phyloP scores from a whole-genome alignment of 345 rosid genomes.

The Nasturtium officinale region DNA sequence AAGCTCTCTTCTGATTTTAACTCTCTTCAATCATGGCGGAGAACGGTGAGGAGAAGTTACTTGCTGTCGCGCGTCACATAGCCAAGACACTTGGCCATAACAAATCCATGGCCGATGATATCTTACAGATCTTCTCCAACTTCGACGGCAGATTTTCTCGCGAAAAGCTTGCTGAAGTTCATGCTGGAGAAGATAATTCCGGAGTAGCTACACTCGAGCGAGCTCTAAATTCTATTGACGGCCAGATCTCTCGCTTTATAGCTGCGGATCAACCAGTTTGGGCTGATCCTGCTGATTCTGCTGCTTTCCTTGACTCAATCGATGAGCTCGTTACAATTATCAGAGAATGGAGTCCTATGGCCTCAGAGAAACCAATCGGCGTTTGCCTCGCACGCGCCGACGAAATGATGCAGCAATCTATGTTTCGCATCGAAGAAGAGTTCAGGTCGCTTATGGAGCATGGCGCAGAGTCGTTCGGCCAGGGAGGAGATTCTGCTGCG shows the following conservation, averaged over 20 bases:
- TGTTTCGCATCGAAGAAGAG: conserved; percentile 83
- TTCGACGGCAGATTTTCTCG: conserved; percentile 91
- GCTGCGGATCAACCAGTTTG: conserved; percentile 70
- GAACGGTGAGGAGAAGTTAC: conserved; percentile 89
- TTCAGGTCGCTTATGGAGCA: conserved; percentile 76
- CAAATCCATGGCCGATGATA: conserved; percentile 82
- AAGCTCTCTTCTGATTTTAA: conserved; percentile 21
- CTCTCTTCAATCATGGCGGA: conserved; percentile 45
- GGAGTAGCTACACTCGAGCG: conserved; percentile 56
- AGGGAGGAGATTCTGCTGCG: conserved; percentile 39
- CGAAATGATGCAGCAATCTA: conserved; percentile 74
- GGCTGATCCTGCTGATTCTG: conserved; percentile 78
- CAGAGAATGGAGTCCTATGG: conserved; percentile 60
- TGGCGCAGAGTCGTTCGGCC: conserved; percentile 65
- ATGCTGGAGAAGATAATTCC: conserved; percentile 49
- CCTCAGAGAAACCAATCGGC: conserved; percentile 52
- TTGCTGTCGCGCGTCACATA: conserved; percentile 90
- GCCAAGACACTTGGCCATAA: conserved; percentile 87
- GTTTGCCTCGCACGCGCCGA: conserved; percentile 73
- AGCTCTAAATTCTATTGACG: conserved; percentile 55
- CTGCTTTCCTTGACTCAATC: conserved; percentile 71
- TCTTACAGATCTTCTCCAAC: conserved; percentile 87
- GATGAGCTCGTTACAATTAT: conserved; percentile 64
- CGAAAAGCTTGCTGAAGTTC: conserved; percentile 59
- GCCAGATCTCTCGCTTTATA: conserved; percentile 77